phyloP scores from a whole-genome alignment of 2,329 filamentous ascomycete species.

The Parascedosporium putredinis region DNA sequence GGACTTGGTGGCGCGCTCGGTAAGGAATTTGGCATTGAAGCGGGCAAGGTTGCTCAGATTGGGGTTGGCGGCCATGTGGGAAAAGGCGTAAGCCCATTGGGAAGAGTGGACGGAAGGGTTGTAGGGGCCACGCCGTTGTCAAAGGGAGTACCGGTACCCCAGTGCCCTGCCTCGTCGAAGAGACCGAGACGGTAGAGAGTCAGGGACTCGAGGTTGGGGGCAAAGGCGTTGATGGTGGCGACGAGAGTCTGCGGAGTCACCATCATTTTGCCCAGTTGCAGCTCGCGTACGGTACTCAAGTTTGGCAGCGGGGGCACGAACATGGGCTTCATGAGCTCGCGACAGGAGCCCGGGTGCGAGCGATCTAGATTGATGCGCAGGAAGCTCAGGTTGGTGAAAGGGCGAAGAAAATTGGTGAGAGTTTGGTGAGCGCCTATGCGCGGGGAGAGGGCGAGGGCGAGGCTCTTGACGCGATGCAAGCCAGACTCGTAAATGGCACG shows the following conservation, averaged over 20 bases:
- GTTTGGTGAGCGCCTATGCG: background rate
- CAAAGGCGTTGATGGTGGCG: background rate
- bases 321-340: background rate
- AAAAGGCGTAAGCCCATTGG: background rate
- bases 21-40: conserved; percentile 3
- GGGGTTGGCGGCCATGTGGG: background rate
- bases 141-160: background rate
- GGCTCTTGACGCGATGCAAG: conserved; percentile 1
- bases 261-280: conserved; percentile 6
- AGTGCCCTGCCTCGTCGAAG: background rate
- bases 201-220: background rate
- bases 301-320: background rate
- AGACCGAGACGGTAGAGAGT: conserved; percentile 5
- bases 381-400: background rate
- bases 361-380: conserved; percentile 8
- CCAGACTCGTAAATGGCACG: background rate
- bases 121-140: background rate
- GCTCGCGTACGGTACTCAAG: background rate
- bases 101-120: background rate
- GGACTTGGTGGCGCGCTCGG: background rate
- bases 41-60: background rate
- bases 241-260: background rate
- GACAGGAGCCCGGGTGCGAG: background rate
- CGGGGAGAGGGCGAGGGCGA: background rate
- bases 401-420: background rate